Base-by-base conservation (phyloP, 2,329 filamentous ascomycete species). In the Trichoderma sp. region DNA sequence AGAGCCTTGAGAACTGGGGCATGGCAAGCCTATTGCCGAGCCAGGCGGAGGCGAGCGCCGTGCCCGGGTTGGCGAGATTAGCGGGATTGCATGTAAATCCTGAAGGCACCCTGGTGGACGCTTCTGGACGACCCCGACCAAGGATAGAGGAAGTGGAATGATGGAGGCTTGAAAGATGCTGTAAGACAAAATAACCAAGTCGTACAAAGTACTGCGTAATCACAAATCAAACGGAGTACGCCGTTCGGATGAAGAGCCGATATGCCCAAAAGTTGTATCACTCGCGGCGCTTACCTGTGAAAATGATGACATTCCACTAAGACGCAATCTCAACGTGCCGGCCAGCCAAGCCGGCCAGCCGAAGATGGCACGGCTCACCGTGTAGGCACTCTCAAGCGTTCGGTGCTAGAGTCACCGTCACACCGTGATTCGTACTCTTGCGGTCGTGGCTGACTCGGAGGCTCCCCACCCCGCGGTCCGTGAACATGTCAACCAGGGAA, bases 1-100 rank as follows among this genome's bases (percentile, higher is more conserved):
- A 92, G 75, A 89, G 86, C 58, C 74, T 93, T 69, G 84, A 89
- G 71, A 86, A 84, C 68, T 89, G 87, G 86, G 82, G 84, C 68
- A 78, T 89, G 75, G 82, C 84, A 64, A 81, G 77, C 63, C 71
- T 88, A 66, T 74, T 87, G 50, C 82, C 81, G 27, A 70, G 78
- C 25, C 71, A 71, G 56, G 68, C 74, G 59, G 72, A 71, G 69
- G 67, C 66, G 61, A 71, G 42, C 17, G 58, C 67, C 64, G 69
- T 53, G 25, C 69, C 73, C 42, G 74, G 70, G 29, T 67, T 80
- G 64, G 74, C 74, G 63, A 76, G 72, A 35, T 67, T 83, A 50
- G 80, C 78, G 25, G 80, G 79, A 45, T 74, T 84, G 60, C 76
- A 76, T 54, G 76, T 82, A 59, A 78, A 76, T 50, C 75, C 74